phyloP scores from a whole-genome alignment of 345 rosid genomes.

The Eucalyptus virginea region DNA sequence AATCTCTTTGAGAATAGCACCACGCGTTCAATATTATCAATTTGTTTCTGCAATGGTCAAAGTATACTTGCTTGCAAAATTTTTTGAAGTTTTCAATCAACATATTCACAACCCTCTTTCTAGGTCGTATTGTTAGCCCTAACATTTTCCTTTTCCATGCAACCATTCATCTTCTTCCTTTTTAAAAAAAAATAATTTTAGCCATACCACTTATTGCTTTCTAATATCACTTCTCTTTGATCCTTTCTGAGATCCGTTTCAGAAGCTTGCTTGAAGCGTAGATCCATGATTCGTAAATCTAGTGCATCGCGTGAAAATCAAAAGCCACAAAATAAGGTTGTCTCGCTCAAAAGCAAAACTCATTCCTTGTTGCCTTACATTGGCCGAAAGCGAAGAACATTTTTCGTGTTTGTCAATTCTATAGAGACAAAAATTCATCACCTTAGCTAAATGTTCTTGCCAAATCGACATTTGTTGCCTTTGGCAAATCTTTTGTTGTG shows the following conservation, averaged over 20 bases:
- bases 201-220: no score
- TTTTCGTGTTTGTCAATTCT: no score
- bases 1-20: no score
- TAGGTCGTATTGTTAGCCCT: no score
- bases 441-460: background rate
- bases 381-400: fast-evolving
- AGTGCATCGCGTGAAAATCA: background rate
- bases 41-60: no score
- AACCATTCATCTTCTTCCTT: no score
- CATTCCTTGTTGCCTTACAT: fast-evolving
- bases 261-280: background rate
- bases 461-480: background rate
- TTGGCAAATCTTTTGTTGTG: background rate
- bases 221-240: background rate
- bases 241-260: background rate
- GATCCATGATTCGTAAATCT: background rate
- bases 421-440: background rate
- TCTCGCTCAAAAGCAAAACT: background rate
- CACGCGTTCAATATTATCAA: no score
- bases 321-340: background rate
- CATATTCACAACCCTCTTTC: no score
- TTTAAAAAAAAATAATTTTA: no score
- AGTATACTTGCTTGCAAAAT: no score
- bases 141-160: no score
- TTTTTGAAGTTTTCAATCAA: no score